Evolutionary conservation across 306 rosid species (phyloP), one percentile per base, ranked within the genome.

Genomic region (Erythrophleum fordii): DNA sequence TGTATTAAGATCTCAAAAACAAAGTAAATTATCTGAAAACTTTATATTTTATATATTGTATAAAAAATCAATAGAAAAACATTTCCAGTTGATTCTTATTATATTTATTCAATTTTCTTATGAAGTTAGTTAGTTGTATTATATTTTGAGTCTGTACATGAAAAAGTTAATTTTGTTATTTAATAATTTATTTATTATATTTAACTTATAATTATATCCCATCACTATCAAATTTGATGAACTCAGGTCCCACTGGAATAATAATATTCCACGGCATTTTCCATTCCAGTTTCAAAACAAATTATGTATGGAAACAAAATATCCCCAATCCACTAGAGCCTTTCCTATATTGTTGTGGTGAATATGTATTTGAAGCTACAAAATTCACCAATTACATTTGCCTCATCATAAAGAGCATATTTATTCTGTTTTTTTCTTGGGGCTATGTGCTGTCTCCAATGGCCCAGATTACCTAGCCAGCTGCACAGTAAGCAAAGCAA

Each of bases 401-500:
- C 49, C 3, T 70, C 53, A 61, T 72, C 48, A 39, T 34, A 62
- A 37, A 0, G 3, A 39, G 45, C 76, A 60, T 28, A 68, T 42
- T 8, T 58, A 34, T 44, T 51, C 29, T 12, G 34, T 75, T 81
- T 65, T n/a, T 88, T 55, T 85, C 81, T 85, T 88, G 75, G 92
- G 85, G 42, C 89, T 77, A 65, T 85, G 74, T 81, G 99, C 88
- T 65, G 82, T 81, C 37, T 82, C 86, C 4, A 0, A 0, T 4
- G 93, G 91, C 20, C 94, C 94, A 81, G 77, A 87, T 81, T 95
- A 95, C 86, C 92, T 89, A 61, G 86, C 91, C 34, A 87, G 58
- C 92, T 92, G 84, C 83, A 87, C 44, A 62, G 73, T 46, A 8
- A 0, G 13, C 20, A 59, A 41, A 10, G 1, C 13, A 67, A 44